Conservation (phyloP, 305 asterid species). For the Euphrasia arctica region DNA sequence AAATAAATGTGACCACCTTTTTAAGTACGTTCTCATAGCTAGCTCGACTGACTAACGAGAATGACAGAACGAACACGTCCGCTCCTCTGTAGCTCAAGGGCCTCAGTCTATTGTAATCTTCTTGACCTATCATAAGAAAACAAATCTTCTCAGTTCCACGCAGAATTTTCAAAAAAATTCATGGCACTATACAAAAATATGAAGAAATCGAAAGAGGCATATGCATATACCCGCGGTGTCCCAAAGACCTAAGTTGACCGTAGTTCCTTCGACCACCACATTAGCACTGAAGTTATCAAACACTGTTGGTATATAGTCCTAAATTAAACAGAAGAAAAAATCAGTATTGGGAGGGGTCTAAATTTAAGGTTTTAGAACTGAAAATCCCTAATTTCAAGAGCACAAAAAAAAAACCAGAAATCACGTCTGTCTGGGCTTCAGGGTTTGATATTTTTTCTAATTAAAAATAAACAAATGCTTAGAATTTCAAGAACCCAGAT, state of each 20-base stretch:
- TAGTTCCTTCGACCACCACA: conserved; percentile 92
- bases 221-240: conserved; percentile 80
- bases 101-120: conserved; percentile 90
- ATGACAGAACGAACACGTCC: conserved; percentile 86
- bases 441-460: no score
- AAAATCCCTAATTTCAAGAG: neutral
- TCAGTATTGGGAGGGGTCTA: no score
- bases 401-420: neutral
- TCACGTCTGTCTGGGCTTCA: neutral
- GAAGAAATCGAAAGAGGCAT: neutral
- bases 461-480: no score
- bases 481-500: conserved; percentile 29
- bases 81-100: conserved; percentile 98
- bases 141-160: neutral
- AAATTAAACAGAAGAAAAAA: conserved; percentile 25
- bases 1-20: conserved; percentile 45
- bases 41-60: conserved; percentile 91
- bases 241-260: conserved; percentile 97
- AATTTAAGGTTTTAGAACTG: neutral
- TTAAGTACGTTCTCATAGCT: conserved; percentile 90
- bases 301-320: conserved; percentile 94
- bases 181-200: neutral
- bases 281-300: conserved; percentile 98
- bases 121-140: conserved; percentile 58
- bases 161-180: neutral